Evolutionary conservation across 1,139 yeast genomes (phyloP), one percentile per base, ranked within the genome.

Genomic region (Pichia sp.): DNA sequence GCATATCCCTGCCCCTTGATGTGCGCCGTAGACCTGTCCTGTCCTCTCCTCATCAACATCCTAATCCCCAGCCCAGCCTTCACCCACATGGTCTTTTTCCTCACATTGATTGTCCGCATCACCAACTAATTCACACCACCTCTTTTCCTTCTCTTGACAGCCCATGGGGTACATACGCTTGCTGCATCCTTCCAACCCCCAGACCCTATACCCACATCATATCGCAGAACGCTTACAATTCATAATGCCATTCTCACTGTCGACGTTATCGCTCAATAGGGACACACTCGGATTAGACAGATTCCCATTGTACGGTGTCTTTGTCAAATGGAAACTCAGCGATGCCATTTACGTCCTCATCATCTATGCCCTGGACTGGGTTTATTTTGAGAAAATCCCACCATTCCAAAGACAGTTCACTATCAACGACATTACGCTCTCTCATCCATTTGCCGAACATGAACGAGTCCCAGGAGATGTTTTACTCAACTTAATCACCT

Each of bases 391-490:
- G 26, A 34, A 32, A 2, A 61, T 74, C 28, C 59, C 66, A 37
- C 93, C 91, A 3, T 82, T 79, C 52, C 73, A 81, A 55, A 64
- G 91, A 51, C 88, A 81, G 49, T 84, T 84, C 51, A 68, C 66
- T 40, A 58, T 74, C 47, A 67, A 67, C 39, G 79, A 74, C 49
- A 40, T 69, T 18, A 67, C 75, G 0, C 69, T 84, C 27, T 73
- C 79, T 33, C 91, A 84, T 54, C 93, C 94, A 1, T 80, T 72
- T 53, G 80, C 91, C 0, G 69, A 66, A 29, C 62, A 60, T 17
- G 87, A 84, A 53, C 62, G 83, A 21, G 88, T 84, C 11, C 55
- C 67, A 15, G 68, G 56, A 30, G 53, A 41, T 39, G 58, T 49
- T 47, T 57, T 67, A 38, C 50, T 66, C 33, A 53, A 59, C 22